phyloP scores from a whole-genome alignment of 176 grass and related monocot species.

The Aegilops sharonensis region DNA sequence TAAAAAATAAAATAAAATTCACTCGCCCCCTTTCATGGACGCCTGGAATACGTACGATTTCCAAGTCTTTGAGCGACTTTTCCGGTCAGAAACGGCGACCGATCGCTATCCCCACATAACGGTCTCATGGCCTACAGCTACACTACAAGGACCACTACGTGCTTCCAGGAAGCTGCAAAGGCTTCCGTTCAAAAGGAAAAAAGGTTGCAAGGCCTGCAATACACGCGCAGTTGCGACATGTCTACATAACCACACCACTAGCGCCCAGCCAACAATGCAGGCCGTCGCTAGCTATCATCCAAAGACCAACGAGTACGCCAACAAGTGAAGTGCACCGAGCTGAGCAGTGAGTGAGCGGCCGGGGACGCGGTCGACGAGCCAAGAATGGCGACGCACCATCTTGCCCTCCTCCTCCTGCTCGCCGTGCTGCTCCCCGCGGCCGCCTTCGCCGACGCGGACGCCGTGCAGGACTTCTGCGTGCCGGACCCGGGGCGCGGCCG shows the following conservation, averaged over 20 bases:
- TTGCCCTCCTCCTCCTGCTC: constrained; percentile 29
- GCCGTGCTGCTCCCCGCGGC: constrained; percentile 14
- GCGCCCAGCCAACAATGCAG: background rate
- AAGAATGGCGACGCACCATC: constrained; percentile 2
- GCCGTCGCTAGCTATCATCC: background rate
- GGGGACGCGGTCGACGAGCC: background rate
- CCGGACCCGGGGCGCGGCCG: constrained; percentile 50
- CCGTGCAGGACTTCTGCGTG: constrained; percentile 81
- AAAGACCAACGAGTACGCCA: background rate
- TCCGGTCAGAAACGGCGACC: background rate
- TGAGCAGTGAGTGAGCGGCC: background rate
- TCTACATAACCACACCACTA: background rate
- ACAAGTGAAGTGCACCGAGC: background rate
- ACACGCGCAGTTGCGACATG: background rate
- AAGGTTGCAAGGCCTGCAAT: background rate
- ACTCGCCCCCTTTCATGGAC: background rate
- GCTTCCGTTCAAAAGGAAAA: background rate
- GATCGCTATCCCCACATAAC: background rate
- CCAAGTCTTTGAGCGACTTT: background rate
- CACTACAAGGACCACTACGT: background rate
- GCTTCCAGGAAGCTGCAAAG: background rate
- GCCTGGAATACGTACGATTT: background rate
- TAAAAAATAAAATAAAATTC: no score
- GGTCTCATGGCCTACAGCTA: no score
- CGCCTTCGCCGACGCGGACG: constrained; percentile 46